phyloP scores from a whole-genome alignment of 805 yeast genomes.

The Scheffersomyces spartinae region DNA sequence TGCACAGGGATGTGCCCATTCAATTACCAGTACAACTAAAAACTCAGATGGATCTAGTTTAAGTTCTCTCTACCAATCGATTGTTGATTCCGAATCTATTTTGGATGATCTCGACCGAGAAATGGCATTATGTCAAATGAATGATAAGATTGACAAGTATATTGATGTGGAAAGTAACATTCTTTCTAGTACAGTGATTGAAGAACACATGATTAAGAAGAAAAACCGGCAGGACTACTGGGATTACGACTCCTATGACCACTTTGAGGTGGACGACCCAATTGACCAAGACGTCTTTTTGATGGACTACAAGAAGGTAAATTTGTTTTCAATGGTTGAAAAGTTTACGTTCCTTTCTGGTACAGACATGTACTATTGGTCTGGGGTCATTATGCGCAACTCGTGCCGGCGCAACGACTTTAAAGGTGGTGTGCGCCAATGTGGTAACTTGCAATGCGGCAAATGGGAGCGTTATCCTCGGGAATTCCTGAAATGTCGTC shows the following conservation, averaged over 20 bases:
- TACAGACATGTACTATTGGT: constrained; percentile 87
- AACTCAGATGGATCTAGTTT: constrained; percentile 1
- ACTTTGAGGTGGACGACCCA: constrained; percentile 28
- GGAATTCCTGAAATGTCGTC: constrained; percentile 88
- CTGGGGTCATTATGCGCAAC: constrained; percentile 94
- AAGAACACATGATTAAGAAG: constrained; percentile 21
- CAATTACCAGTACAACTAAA: constrained; percentile 1
- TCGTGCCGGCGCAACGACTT: constrained; percentile 85
- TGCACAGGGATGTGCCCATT: background rate
- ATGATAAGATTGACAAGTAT: constrained; percentile 18
- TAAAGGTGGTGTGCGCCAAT: constrained; percentile 84
- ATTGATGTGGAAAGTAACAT: constrained; percentile 22
- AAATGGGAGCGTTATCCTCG: constrained; percentile 86
- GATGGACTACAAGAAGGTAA: constrained; percentile 38
- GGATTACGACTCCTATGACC: constrained; percentile 28
- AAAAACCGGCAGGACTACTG: constrained; percentile 20
- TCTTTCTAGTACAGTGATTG: constrained; percentile 19
- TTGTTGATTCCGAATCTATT: constrained; percentile 22
- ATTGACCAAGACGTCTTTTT: constrained; percentile 30
- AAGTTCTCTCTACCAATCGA: constrained; percentile 8
- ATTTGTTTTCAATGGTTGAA: constrained; percentile 86
- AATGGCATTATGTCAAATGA: constrained; percentile 18
- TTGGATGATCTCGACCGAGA: constrained; percentile 22
- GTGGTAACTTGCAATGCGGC: constrained; percentile 90
- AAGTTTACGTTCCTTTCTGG: constrained; percentile 68